Percentiles rank a stretch among this genome's conserved stretches.
Conservation (phyloP, 352 stramenopile species). For the Phytophthora melonis region DNA sequence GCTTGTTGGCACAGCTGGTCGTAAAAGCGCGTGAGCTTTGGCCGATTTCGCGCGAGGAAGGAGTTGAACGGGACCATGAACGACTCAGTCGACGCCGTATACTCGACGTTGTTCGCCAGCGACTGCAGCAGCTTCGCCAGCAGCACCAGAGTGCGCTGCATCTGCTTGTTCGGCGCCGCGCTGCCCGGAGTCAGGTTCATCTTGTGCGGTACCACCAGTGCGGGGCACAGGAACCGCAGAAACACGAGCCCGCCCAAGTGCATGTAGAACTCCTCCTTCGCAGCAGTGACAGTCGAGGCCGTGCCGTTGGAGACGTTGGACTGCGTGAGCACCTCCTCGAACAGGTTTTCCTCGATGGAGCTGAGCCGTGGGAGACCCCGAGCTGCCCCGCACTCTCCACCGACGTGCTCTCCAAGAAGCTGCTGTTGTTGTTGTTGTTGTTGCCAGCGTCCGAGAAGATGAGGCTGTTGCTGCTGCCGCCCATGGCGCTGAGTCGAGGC, state of each 20-base stretch:
- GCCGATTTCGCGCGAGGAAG: conserved; percentile 70
- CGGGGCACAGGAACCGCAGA: conserved; percentile 80
- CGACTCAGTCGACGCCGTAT: conserved; percentile 60
- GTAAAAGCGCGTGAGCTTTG: conserved; percentile 74
- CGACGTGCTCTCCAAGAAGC: conserved; percentile 47
- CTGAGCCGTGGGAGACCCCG: conserved; percentile 59
- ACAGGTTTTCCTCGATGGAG: conserved; percentile 60
- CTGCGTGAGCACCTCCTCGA: conserved; percentile 42
- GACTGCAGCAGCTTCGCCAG: conserved; percentile 86
- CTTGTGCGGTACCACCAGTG: conserved; percentile 79
- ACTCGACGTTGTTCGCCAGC: conserved; percentile 84
- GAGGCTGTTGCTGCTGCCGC: conserved; percentile 43
- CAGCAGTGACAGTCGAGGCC: conserved; percentile 30
- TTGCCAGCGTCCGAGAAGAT: conserved; percentile 34
- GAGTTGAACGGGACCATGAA: conserved; percentile 86
- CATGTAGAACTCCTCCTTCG: conserved; percentile 79
- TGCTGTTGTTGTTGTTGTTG: conserved; percentile 33
- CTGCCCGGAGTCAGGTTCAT: conserved; percentile 67
- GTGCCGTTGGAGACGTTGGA: conserved; percentile 36
- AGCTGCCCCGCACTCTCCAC: conserved; percentile 39
- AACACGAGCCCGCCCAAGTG: conserved; percentile 83
- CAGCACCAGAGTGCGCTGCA: conserved; percentile 78
- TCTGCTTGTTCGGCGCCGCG: conserved; percentile 48
- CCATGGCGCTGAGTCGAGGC: conserved; percentile 61
- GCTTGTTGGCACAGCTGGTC: conserved; percentile 80